phyloP scores from a whole-genome alignment of 1,284 basidiomycete genomes.

The Phylloboletellus chloephorus region DNA sequence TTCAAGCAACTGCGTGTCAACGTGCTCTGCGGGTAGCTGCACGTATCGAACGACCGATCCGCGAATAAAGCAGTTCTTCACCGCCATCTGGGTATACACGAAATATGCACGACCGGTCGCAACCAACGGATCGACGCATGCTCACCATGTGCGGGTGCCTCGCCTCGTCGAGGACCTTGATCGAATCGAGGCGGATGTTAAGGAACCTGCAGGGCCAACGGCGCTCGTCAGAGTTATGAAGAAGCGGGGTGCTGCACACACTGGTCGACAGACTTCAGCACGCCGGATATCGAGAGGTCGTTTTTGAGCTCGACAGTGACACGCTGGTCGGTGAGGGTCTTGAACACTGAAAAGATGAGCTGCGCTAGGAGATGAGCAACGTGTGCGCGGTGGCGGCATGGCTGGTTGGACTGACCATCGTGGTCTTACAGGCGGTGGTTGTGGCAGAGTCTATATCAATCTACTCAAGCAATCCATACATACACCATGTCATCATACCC shows the following conservation, averaged over 20 bases:
- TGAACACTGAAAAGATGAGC: constrained; percentile 98
- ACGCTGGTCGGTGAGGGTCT: constrained; percentile 95
- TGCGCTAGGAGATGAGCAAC: constrained; percentile 31
- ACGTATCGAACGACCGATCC: constrained; percentile 98
- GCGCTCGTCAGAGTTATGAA: background rate
- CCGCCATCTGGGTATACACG: constrained; percentile 72
- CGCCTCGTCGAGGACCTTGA: constrained; percentile 88
- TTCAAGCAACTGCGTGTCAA: constrained; percentile 94
- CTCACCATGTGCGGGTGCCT: constrained; percentile 95
- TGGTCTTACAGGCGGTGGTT: constrained; percentile 4
- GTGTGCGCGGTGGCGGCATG: background rate
- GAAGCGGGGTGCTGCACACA: constrained; percentile 37
- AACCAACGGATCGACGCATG: background rate
- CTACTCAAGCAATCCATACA: background rate
- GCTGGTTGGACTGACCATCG: constrained; percentile 21
- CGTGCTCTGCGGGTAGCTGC: constrained; percentile 85
- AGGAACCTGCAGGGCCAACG: constrained; percentile 63
- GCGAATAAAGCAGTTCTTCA: constrained; percentile 98
- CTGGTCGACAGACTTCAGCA: constrained; percentile 98
- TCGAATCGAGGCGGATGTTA: constrained; percentile 94
- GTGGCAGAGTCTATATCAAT: constrained; percentile 28
- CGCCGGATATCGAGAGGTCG: constrained; percentile 94
- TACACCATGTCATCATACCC: background rate
- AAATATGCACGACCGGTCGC: constrained; percentile 1
- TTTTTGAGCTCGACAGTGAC: constrained; percentile 99